Percentiles rank a stretch among this genome's conserved stretches.
These are phyloP conservation scores for Sporothrix brunneoviolacea DNA, from an alignment of 2,329 filamentous ascomycete genomes.

Conservation along the genomic window DNA sequence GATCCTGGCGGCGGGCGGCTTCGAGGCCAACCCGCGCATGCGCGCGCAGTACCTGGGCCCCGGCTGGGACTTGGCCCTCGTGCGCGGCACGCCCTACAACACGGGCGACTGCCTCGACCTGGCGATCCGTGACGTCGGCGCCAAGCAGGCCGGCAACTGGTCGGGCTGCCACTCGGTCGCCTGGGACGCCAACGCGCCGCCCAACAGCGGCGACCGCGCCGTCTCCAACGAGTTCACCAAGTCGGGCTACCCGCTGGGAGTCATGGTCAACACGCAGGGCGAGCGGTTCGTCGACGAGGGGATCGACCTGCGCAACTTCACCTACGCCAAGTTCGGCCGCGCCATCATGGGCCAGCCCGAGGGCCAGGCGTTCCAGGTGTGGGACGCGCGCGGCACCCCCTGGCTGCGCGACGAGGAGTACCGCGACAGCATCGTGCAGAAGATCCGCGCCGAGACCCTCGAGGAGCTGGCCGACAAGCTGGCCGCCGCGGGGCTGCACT, in stretches of 20 bases:
- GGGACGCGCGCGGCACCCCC: slow-evolving; percentile 45
- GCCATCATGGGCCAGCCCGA: slow-evolving; percentile 55
- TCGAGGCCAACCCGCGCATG: slow-evolving; percentile 54
- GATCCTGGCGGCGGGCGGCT: slow-evolving; percentile 55
- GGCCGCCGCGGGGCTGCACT: slow-evolving; percentile 37
- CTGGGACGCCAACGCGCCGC: slow-evolving; percentile 57
- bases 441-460: slow-evolving; percentile 43
- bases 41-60: slow-evolving; percentile 48
- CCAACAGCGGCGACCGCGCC: slow-evolving; percentile 47
- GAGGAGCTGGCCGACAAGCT: slow-evolving; percentile 50
- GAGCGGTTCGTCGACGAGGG: slow-evolving; percentile 62
- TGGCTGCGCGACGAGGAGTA: slow-evolving; percentile 59
- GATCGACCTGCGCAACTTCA: slow-evolving; percentile 58
- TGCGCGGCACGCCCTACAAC: slow-evolving; percentile 59
- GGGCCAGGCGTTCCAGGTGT: slow-evolving; percentile 57
- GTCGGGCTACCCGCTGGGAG: slow-evolving; percentile 58
- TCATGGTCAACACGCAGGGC: slow-evolving; percentile 56
- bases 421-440: slow-evolving; percentile 47
- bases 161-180: slow-evolving; percentile 58
- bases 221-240: slow-evolving; percentile 63
- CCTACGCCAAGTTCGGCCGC: slow-evolving; percentile 58
- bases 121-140: slow-evolving; percentile 43
- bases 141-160: slow-evolving; percentile 51
- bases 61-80: slow-evolving; percentile 55
- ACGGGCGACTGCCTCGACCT: slow-evolving; percentile 51